Evolutionary conservation across 148 eudicot genomes (phyloP).

Genomic region (Dianthus caryophyllus): DNA sequence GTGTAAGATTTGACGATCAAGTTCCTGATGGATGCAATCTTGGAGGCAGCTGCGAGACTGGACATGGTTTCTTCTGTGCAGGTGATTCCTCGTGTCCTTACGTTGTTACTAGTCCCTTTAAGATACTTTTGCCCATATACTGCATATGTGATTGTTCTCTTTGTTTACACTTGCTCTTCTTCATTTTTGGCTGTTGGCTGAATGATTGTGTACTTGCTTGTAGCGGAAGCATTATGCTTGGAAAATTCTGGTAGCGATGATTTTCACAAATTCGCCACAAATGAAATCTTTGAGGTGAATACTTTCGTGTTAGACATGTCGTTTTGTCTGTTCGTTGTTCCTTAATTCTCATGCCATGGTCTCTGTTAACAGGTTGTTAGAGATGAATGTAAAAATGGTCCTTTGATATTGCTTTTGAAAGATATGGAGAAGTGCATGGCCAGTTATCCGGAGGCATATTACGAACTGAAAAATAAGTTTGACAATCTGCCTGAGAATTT

Average conservation of each 20-base stretch:
- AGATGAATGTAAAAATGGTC: constrained; percentile 55
- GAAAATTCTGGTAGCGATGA: constrained; percentile 66
- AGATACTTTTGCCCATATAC: not conserved
- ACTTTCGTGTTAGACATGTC: not conserved
- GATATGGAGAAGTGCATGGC: constrained; percentile 82
- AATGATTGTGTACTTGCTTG: constrained; percentile 17
- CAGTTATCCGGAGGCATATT: constrained; percentile 64
- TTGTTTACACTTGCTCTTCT: not conserved
- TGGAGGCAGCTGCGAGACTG: constrained; percentile 80
- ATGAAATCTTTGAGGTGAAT: constrained; percentile 84
- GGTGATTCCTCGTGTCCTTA: constrained; percentile 35
- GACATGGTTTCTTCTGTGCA: constrained; percentile 90
- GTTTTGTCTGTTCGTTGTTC: not conserved
- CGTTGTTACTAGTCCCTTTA: not conserved
- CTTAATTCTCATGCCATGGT: not conserved
- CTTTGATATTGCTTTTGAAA: constrained; percentile 68
- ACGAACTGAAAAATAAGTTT: constrained; percentile 53
- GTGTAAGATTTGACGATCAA: constrained; percentile 84
- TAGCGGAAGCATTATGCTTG: constrained; percentile 71
- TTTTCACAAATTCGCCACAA: constrained; percentile 62
- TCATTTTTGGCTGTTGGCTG: not conserved
- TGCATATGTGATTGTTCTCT: not conserved
- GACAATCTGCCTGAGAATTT: constrained; percentile 68
- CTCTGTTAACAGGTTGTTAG: constrained; percentile 49
- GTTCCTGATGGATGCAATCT: constrained; percentile 84